These are phyloP conservation scores for Orbilia ellipsospora DNA, from an alignment of 2,329 filamentous ascomycete species.

Conservation along the genomic window DNA sequence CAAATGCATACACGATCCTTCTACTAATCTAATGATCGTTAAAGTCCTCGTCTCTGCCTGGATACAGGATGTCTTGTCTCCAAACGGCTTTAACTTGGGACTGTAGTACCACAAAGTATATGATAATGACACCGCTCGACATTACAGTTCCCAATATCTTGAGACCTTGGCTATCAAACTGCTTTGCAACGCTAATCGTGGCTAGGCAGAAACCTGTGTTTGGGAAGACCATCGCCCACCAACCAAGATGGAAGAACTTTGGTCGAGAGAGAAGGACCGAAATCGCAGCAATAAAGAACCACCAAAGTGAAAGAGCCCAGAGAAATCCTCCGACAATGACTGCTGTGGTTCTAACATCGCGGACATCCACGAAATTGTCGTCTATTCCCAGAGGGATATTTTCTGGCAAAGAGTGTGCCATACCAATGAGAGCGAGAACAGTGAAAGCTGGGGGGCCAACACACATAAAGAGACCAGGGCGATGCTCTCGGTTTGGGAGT, in stretches of 20 bases:
- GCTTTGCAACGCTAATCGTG: slow-evolving; percentile 68
- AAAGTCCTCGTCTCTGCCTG: slow-evolving; percentile 69
- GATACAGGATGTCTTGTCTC: slow-evolving; percentile 69
- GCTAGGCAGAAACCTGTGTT: slow-evolving; percentile 71
- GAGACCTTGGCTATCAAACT: slow-evolving; percentile 65
- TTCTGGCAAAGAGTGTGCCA: slow-evolving; percentile 69
- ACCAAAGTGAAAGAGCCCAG: slow-evolving; percentile 67
- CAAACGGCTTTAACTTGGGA: slow-evolving; percentile 66
- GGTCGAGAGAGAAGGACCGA: slow-evolving; percentile 66
- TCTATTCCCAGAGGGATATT: slow-evolving; percentile 63
- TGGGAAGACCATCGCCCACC: slow-evolving; percentile 74
- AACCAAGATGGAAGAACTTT: slow-evolving; percentile 70
- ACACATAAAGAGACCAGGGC: slow-evolving; percentile 78
- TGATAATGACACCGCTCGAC: slow-evolving; percentile 63
- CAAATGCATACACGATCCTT: background rate
- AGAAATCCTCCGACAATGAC: slow-evolving; percentile 64
- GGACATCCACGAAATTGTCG: slow-evolving; percentile 64
- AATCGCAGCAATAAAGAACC: slow-evolving; percentile 68
- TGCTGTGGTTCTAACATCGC: slow-evolving; percentile 63
- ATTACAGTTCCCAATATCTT: slow-evolving; percentile 67
- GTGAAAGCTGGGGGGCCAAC: slow-evolving; percentile 81
- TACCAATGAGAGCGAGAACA: slow-evolving; percentile 75
- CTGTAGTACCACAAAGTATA: slow-evolving; percentile 65
- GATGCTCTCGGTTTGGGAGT: slow-evolving; percentile 72
- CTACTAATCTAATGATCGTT: slow-evolving; percentile 63